Base-by-base conservation (phyloP, 2,329 filamentous ascomycete species). In the Stagonosporopsis cucurbitacearum region DNA sequence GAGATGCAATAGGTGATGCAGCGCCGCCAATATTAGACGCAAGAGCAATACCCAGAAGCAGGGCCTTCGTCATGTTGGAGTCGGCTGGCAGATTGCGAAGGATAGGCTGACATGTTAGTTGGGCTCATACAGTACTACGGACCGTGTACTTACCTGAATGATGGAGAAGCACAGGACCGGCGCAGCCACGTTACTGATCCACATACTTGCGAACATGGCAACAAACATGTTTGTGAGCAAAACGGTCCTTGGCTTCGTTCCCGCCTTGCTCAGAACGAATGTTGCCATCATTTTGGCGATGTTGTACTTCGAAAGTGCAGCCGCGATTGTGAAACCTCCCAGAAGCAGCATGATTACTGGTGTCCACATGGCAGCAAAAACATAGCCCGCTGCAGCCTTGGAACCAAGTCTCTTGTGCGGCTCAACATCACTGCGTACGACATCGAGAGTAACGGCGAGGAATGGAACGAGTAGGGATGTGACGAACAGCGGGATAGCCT, bases 181-280 rank as follows among this genome's bases (percentile, higher is more conserved):
- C 1, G 96, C 94, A 1, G 95, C 95, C 25, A 99, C 96, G 66
- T 99, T 99, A 78, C 92, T 96, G 70, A 99, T 98, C 82, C 96
- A 92, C 95, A 99, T 99, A 67, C 92, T 97, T 8, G 96, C 89
- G 74, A 99, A 96, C 70, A 95, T 96, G 51, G 94, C 93, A 37
- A 99, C 95, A 67, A 97, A 93, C 95, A 99, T 99, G 78, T 94
- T 97, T 50, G 94, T 95, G n/a, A 99, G 78, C 4, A 99, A 82
- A 3, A 99, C 95, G 2, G 91, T 94, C 51, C 88, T 84, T 9
- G 95, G 95, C 67, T 88, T 89, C 3, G 95, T 97, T 6, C 95
- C 95, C 8, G 95, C 95, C 79, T 96, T 98, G 80, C 92, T 96
- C 30, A 99, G 83, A 25, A 99, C 91, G 68, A 98, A 92, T 1